Percentiles rank a stretch among this genome's conserved stretches.
phyloP scores from a whole-genome alignment of 1,139 yeast genomes.

The Kluyveromyces marxianus region DNA sequence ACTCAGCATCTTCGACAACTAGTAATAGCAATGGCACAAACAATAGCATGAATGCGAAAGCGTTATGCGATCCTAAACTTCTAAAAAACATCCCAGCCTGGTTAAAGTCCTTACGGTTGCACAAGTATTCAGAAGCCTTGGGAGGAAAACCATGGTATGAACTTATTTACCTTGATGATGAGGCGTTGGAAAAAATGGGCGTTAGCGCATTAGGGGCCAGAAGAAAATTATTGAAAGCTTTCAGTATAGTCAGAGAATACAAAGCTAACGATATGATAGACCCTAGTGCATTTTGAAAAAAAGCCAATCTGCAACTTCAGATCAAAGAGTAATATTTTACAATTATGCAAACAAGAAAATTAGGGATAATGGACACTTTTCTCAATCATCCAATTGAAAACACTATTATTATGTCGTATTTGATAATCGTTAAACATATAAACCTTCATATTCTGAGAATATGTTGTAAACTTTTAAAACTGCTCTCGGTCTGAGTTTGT shows the following conservation, averaged over 20 bases:
- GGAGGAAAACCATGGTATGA: constrained; percentile 73
- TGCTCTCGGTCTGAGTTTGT: too few species aligned
- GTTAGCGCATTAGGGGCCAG: constrained; percentile 94
- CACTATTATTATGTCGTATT: too few species aligned
- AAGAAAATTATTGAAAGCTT: constrained; percentile 83
- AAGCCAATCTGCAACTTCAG: neutral
- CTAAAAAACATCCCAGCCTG: constrained; percentile 82
- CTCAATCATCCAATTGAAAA: too few species aligned
- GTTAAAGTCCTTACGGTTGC: constrained; percentile 82
- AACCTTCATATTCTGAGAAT: neutral
- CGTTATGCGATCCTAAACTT: constrained; percentile 55
- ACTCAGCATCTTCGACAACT: constrained; percentile 4
- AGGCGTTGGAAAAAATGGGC: constrained; percentile 65
- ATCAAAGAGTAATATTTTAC: too few species aligned
- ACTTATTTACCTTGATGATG: constrained; percentile 63
- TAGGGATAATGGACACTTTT: too few species aligned
- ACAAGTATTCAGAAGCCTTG: constrained; percentile 84
- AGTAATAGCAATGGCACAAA: constrained; percentile 8
- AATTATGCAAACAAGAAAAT: too few species aligned
- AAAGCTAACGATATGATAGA: constrained; percentile 33
- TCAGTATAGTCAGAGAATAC: constrained; percentile 62
- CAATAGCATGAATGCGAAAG: constrained; percentile 41
- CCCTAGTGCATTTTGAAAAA: constrained; percentile 17
- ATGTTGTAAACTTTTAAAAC: neutral
- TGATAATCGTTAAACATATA: too few species aligned